These are phyloP conservation scores for Neurospora sp. DNA, from an alignment of 2,329 filamentous ascomycete species.

Conservation along the genomic window DNA sequence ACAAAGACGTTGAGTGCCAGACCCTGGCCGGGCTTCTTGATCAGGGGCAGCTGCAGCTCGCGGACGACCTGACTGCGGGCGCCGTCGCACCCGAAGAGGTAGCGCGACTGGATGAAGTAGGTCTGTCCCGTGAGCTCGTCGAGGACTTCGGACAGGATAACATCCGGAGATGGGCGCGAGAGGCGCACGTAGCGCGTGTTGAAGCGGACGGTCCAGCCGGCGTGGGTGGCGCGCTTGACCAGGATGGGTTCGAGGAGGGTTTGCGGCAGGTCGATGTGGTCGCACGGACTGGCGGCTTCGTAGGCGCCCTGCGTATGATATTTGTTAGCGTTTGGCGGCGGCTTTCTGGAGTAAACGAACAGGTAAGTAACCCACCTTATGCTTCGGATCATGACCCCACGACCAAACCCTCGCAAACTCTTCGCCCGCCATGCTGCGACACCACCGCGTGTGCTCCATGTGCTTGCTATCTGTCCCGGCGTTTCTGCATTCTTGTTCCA, in stretches of 20 bases:
- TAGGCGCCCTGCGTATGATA: constrained; percentile 30
- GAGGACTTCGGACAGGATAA: constrained; percentile 18
- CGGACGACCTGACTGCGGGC: constrained; percentile 29
- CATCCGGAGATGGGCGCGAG: constrained; percentile 18
- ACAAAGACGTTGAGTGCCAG: constrained; percentile 32
- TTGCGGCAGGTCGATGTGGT: constrained; percentile 36
- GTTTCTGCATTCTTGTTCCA: constrained; percentile 31
- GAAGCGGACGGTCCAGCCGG: constrained; percentile 33
- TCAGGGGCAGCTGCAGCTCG: constrained; percentile 27
- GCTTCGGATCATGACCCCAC: constrained; percentile 31
- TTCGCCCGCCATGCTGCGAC: constrained; percentile 39
- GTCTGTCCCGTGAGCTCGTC: constrained; percentile 16
- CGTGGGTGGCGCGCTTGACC: constrained; percentile 27
- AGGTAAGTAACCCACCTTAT: constrained; percentile 5
- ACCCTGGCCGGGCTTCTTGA: constrained; percentile 24
- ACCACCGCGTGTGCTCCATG: constrained; percentile 45
- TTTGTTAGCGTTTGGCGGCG: neutral
- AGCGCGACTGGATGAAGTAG: constrained; percentile 39
- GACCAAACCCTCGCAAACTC: constrained; percentile 41
- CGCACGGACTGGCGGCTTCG: constrained; percentile 33
- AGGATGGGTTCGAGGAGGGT: constrained; percentile 39
- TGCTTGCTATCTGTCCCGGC: constrained; percentile 28
- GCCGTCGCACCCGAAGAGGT: constrained; percentile 51
- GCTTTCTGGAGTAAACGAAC: neutral
- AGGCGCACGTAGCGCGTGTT: constrained; percentile 30